A percentile compares a stretch with the other conserved stretches of the same genome.
Evolutionary conservation across 1,284 basidiomycete species (phyloP).

Genomic region (Prillingera fragicola): DNA sequence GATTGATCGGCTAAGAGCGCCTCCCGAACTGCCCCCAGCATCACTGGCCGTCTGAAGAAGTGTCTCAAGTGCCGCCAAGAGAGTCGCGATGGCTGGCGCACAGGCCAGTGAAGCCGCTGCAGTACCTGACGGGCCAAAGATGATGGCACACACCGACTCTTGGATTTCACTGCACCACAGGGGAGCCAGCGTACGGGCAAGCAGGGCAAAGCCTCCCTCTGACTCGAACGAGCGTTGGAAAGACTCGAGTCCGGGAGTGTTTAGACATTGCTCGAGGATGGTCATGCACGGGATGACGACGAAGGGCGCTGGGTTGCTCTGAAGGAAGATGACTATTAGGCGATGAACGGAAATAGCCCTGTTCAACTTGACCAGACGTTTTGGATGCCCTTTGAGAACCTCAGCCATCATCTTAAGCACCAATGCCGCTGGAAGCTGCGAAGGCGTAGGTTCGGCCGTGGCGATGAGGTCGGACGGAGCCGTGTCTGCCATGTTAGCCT

Average conservation of each 20-base stretch:
- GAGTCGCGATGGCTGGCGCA: conserved; percentile 25
- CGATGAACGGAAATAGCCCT: conserved; percentile 44
- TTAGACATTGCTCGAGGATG: conserved; percentile 34
- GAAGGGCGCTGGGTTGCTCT: conserved; percentile 40
- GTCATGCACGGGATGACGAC: conserved; percentile 40
- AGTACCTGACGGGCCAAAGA: conserved; percentile 20
- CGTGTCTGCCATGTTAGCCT: not conserved
- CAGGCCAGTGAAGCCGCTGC: conserved; percentile 21
- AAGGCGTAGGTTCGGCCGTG: conserved; percentile 26
- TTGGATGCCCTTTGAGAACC: conserved; percentile 23
- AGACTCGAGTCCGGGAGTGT: conserved; percentile 32
- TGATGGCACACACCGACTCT: conserved; percentile 25
- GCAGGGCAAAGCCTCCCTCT: conserved; percentile 45
- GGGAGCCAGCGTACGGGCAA: conserved; percentile 32
- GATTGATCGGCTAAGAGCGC: conserved; percentile 27
- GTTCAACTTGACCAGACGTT: conserved; percentile 42
- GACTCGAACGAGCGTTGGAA: conserved; percentile 45
- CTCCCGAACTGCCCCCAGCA: conserved; percentile 11
- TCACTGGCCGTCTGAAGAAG: conserved; percentile 34
- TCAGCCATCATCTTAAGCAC: conserved; percentile 36
- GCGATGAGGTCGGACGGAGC: conserved; percentile 3
- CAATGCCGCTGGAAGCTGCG: conserved; percentile 35
- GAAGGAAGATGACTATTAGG: conserved; percentile 46
- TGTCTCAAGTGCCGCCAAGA: conserved; percentile 35
- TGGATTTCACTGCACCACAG: conserved; percentile 40